phyloP scores from a whole-genome alignment of 345 rosid genomes.

The Populus simonii region DNA sequence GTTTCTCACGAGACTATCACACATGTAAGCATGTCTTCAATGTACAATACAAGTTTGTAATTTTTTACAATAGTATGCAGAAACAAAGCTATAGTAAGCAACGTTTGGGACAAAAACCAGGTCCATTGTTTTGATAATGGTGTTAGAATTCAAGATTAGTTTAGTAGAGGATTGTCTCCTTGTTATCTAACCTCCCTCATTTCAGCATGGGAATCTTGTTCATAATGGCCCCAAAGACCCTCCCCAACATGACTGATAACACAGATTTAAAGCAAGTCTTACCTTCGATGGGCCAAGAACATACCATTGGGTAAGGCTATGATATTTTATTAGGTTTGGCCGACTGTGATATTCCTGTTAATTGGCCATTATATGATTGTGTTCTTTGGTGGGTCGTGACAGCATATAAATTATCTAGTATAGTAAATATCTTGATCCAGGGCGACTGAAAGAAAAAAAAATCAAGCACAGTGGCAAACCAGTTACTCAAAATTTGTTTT shows the following conservation, averaged over 20 bases:
- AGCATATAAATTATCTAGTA: background rate
- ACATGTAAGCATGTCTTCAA: slow-evolving; percentile 35
- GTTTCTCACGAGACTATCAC: slow-evolving; percentile 42
- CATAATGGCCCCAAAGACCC: background rate
- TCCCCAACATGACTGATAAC: background rate
- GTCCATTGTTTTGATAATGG: slow-evolving; percentile 14
- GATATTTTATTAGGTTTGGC: background rate
- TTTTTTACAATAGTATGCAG: background rate
- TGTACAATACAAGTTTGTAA: slow-evolving; percentile 20
- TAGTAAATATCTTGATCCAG: background rate
- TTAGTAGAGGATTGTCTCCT: slow-evolving; percentile 19
- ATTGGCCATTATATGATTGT: background rate
- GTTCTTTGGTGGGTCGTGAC: background rate
- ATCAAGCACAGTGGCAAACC: background rate
- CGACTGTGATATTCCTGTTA: background rate
- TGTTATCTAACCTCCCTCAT: background rate
- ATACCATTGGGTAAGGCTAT: background rate
- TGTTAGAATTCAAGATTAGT: slow-evolving; percentile 1
- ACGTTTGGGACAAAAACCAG: slow-evolving; percentile 24
- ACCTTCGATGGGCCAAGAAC: background rate
- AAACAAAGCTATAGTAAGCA: background rate
- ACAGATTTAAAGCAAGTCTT: background rate
- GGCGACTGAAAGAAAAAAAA: background rate
- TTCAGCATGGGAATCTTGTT: background rate
- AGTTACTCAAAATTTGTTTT: too few species aligned